Percentiles rank a stretch among this genome's conserved stretches.
These are phyloP conservation scores for Phellopilus nigrolimitatus DNA, from an alignment of 1,284 basidiomycete genomes.

Conservation along the genomic window DNA sequence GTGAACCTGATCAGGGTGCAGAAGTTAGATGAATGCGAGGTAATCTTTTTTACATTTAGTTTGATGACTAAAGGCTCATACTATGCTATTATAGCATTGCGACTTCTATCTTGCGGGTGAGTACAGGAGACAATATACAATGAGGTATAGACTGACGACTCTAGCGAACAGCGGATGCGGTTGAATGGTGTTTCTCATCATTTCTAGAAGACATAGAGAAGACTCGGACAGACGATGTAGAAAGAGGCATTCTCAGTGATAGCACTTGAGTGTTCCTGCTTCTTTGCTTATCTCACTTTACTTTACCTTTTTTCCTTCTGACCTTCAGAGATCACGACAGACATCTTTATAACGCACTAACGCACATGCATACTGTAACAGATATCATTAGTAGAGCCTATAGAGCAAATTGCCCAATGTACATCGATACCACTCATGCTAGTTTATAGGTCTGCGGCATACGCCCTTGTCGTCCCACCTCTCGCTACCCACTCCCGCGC, in stretches of 20 bases:
- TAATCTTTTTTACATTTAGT: slow-evolving; percentile 21
- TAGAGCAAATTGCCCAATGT: too few relatives aligned
- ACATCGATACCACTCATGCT: too few relatives aligned
- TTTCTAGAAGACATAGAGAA: slow-evolving; percentile 29
- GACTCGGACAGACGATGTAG: slow-evolving; percentile 15
- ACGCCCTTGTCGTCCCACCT: slow-evolving; percentile 7
- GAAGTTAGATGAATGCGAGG: slow-evolving; percentile 43
- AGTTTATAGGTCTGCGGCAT: slow-evolving; percentile 1
- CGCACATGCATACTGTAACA: too few relatives aligned
- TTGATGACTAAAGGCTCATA: not conserved
- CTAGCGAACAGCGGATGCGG: slow-evolving; percentile 53
- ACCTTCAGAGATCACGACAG: too few relatives aligned
- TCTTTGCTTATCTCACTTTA: too few relatives aligned
- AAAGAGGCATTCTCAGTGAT: not conserved
- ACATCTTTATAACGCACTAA: too few relatives aligned
- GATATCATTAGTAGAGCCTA: too few relatives aligned
- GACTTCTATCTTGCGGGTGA: slow-evolving; percentile 28
- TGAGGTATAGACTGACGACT: slow-evolving; percentile 30
- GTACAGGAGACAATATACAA: not conserved
- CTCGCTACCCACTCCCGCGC: slow-evolving; percentile 12
- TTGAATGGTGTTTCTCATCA: slow-evolving; percentile 48
- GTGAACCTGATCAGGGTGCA: slow-evolving; percentile 47
- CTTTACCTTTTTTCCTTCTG: too few relatives aligned
- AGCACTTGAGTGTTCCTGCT: too few relatives aligned
- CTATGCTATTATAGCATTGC: slow-evolving; percentile 29